Evolutionary conservation across 176 grass and related monocot species (phyloP), one percentile per base, ranked within the genome.

Genomic region (Rhynchospora pubera): DNA sequence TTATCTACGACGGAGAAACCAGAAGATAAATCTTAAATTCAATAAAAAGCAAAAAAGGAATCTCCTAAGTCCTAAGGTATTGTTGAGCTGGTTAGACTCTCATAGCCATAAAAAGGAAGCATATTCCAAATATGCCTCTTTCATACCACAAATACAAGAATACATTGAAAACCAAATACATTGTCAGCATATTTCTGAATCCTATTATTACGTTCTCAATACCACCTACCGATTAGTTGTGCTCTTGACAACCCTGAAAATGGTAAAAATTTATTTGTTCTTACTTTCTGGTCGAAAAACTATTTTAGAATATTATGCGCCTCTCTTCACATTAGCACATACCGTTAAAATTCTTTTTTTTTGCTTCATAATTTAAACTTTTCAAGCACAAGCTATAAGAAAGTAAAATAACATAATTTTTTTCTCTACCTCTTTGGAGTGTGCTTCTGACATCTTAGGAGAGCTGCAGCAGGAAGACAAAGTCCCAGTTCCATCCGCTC

Each of bases 391-490:
- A 10, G 48, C 48, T 9, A 18, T 73, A 13, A 34, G 15, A 23
- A 73, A 18, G 58, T 9, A 75, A 65, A 44, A 4, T 42, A 32
- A 26, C 47, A 9, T 80, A 60, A 42, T 8, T 21, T 39, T 32
- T 32, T 77, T 18, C 50, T 72, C 18, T 84, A 94, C 94, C 92
- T 97, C 94, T 86, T 97, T 92, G n/a, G 90, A 93, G 44, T 90
- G 84, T 10, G 81, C 88, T 44, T 97, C 92, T 10, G 83, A 92
- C 83, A 83, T 57, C 83, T 91, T 97, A 24, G 92, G 94, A 15
- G 94, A 97, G 53, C 88, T 94, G 86, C 94, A 91, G 79, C 85
- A 86, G 6, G 94, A 97, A 0, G 90, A 94, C 62, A 86, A 45
- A 57, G 83, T 86, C 42, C 90, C 94, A 0, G 79, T 61, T 9